Base-by-base conservation (phyloP, 768 basidiomycete species). In the Chiua virens region DNA sequence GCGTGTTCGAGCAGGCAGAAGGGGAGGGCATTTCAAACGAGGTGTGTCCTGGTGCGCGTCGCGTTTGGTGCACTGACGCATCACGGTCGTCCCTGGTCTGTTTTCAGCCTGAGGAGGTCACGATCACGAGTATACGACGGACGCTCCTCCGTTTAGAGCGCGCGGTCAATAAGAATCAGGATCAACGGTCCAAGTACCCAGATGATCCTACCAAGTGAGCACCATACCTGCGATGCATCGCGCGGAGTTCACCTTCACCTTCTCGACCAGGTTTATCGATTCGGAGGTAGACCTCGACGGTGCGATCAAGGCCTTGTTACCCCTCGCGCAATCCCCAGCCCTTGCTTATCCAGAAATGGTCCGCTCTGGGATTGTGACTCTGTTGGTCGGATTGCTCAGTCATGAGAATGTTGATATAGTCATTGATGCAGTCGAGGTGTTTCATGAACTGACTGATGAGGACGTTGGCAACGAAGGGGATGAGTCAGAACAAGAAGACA, bases 361-460 rank as follows among this genome's bases (percentile, higher is more conserved):
- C 49, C 82, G 81, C 38, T 86, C 87, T 6, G 90, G 87, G 30
- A 75, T 85, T 17, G 73, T 93, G 15, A 65, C 77, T 28, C 73
- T 85, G 23, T 78, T 98, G 42, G 79, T 90, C 50, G 93, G 89
- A 27, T 79, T 99, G 42, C 82, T 99, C 49, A 90, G 85, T 50
- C 95, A 99, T 66, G 97, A 99, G 70, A 99, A 99, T 66, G 79
- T 87, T 42, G 97, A 99, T 71, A 98, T 99, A 53, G 89, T 90
- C n/a, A 89, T 98, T 48, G 94, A 97, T 58, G 88, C 92, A 28
- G 85, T 98, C 32, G 91, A 95, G 64, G 80, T 96, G 18, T 76
- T 99, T 6, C 87, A 93, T 60, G 97, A 99, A 69, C 78, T 98
- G 54, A 96, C 94, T 1, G 97, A 99, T 58, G 97, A 98, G 69